These are phyloP conservation scores for Sequoiadendron giganteum DNA, from an alignment of 75 land plant genomes.

Conservation along the genomic window DNA sequence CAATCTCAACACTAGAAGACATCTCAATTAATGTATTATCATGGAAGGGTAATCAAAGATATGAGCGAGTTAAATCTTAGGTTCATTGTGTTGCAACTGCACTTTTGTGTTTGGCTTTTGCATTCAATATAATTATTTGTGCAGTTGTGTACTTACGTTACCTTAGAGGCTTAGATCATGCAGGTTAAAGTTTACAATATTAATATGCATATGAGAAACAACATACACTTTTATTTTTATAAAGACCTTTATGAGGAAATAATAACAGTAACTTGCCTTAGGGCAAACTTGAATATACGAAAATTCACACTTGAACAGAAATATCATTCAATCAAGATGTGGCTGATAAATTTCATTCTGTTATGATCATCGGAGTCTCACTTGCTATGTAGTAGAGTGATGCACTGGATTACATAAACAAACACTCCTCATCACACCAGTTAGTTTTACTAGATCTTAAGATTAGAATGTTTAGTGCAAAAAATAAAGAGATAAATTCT, in stretches of 20 bases:
- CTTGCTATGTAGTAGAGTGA: not conserved
- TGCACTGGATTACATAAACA: not conserved
- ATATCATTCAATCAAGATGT: not conserved
- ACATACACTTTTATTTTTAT: not conserved
- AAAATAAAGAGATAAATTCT: not conserved
- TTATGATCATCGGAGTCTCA: not conserved
- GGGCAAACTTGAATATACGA: not conserved
- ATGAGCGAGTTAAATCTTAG: not conserved
- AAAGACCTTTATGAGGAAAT: not conserved
- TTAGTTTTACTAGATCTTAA: not conserved
- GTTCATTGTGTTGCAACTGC: not conserved
- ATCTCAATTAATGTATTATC: not conserved
- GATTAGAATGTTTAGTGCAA: not conserved
- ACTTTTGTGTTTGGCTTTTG: not conserved
- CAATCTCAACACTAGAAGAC: not conserved
- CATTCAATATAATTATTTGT: not conserved
- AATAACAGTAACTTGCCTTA: not conserved
- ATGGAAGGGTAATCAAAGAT: not conserved
- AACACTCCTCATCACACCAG: not conserved
- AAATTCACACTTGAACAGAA: not conserved
- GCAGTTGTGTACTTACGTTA: not conserved
- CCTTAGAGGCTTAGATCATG: not conserved
- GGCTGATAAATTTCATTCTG: not conserved
- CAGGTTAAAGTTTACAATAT: not conserved
- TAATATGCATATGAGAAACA: not conserved